These are phyloP conservation scores for Pisolithus orientalis DNA, from an alignment of 768 basidiomycete species.

Conservation along the genomic window DNA sequence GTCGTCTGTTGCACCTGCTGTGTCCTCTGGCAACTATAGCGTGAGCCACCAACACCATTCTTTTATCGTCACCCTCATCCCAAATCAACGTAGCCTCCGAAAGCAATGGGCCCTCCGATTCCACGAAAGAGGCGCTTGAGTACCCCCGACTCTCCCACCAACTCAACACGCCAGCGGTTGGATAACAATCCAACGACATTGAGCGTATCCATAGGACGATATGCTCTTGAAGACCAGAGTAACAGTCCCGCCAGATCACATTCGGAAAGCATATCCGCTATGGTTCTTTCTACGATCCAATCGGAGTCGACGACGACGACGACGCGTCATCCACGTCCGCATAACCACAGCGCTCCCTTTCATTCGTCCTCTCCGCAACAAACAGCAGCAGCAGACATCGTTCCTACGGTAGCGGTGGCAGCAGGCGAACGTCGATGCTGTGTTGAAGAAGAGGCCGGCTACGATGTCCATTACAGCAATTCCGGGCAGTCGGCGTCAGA, in stretches of 20 bases:
- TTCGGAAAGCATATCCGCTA: not conserved
- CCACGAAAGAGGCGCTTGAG: conserved; percentile 11
- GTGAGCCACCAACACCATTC: conserved; percentile 1
- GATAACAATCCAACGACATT: not conserved
- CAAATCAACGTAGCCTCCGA: conserved; percentile 9
- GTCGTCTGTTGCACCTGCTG: not conserved
- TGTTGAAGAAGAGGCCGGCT: not conserved
- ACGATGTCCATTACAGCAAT: not conserved
- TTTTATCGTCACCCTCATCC: not conserved
- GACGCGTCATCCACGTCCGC: too few relatives aligned
- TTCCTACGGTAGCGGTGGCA: too few relatives aligned
- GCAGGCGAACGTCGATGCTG: too few relatives aligned
- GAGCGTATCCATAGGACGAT: not conserved
- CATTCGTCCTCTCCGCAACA: too few relatives aligned
- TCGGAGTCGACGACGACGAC: too few relatives aligned
- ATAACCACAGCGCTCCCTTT: too few relatives aligned
- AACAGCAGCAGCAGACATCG: too few relatives aligned
- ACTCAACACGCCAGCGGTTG: conserved; percentile 9
- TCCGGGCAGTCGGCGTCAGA: not conserved
- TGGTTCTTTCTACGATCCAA: not conserved
- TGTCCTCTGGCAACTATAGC: not conserved
- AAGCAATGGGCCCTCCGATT: conserved; percentile 6
- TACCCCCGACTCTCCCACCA: not conserved
- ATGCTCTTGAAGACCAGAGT: not conserved
- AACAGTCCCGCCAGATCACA: not conserved